Evolutionary conservation across 176 grass and related monocot species (phyloP), one percentile per base, ranked within the genome.

Genomic region (Bromus sterilis): DNA sequence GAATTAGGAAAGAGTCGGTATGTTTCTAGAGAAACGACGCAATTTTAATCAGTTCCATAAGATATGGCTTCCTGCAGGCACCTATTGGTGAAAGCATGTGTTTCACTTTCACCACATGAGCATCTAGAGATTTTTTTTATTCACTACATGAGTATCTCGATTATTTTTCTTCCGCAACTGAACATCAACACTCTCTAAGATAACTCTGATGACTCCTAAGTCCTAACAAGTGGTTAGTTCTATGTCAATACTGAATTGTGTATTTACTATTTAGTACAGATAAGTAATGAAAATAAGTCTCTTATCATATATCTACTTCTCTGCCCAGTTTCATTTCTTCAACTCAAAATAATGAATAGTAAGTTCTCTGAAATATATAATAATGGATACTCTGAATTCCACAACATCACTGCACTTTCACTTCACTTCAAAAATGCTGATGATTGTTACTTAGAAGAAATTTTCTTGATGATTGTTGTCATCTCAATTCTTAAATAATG

Each of bases 1-100:
- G 89, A 93, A 84, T 71, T 93, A 79, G 96, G 96, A 81, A 78
- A 93, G 64, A 83, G 78, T 44, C 68, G 89, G 96, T 95, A 91
- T 89, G 75, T 76, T 66, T 76, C 42, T 83, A 9, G 41, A 77
- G 59, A 41, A 66, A 62, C 13, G 3, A 80, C 41, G 4, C 12
- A 75, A 25, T 51, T 44, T 84, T 83, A 69, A 18, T n/a, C 7
- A 16, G 25, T 64, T 70, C 24, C 10, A 66, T 78, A 24, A 51
- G 14, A 44, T 31, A 69, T 70, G 81, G 66, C 24, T 35, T 64
- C 5, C 33, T 66, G 34, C 25, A 26, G 34, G 34, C 21, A 63
- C 24, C 10, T 79, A 48, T 62, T 61, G 20, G 6, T 86, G 58
- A n/a, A 66, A 74, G 9, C 13, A 66, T 73, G 13, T 74, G 26